Base-by-base conservation (phyloP, 1,284 basidiomycete species). In the Singerocomus inundabilis region DNA sequence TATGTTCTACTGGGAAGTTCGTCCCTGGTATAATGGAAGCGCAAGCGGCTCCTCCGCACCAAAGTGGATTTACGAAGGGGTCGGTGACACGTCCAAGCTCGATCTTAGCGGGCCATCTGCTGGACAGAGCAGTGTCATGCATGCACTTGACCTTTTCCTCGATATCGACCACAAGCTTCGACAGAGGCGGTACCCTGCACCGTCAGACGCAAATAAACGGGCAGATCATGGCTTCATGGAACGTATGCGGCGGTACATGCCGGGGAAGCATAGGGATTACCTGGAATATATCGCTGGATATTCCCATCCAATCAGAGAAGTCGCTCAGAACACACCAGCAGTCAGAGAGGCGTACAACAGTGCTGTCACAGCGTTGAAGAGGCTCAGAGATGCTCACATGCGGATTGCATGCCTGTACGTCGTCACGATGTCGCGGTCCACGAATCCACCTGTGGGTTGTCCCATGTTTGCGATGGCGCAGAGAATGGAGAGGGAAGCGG, bases 21-120 rank as follows among this genome's bases (percentile, higher is more conserved):
- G 96, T 40, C 94, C 93, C 1, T 99, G 96, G 96, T 97, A 85
- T 72, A 82, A 85, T 37, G 96, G 94, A 16, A 91, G 90, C 56
- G 79, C 81, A 13, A 78, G 76, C 49, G 81, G 80, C 0, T 70
- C 79, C 8, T 65, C 68, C 13, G 71, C 71, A 13, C 72, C 77
- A 3, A 79, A 79, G 18, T 99, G 96, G 96, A 72, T 86, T 29
- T 97, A 90, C 67, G 85, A 95, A 60, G 92, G 91, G 1, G 82
- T 91, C 5, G 74, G 79, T 5, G 72, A 81, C 15, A 76, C 71
- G 13, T 76, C 80, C 16, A 65, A 71, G 28, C 75, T 84, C 24
- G 81, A 87, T 61, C 79, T 88, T 47, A 88, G 85, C 26, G 96
- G 97, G 0, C 95, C 97, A 6, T 93, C 90, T 10, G 95, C 93